Evolutionary conservation across 805 yeast species (phyloP), one percentile per base, ranked within the genome.

Genomic region (Cyberlindnera japonica): DNA sequence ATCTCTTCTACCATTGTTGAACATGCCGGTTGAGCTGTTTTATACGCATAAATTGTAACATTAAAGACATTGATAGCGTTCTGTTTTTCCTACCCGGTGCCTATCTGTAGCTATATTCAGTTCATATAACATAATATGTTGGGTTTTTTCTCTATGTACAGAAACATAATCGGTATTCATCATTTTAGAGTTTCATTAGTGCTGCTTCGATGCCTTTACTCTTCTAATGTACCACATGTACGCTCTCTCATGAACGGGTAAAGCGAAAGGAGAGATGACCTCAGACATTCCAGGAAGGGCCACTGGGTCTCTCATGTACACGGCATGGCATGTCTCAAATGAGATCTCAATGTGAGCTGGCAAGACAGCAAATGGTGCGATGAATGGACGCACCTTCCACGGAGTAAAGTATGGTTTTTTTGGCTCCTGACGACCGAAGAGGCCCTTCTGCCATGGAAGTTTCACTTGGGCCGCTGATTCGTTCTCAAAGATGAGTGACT

Each of bases 271-370:
- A 41, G 96, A 72, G 48, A 93, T 85, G 44, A 93, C 95, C 69
- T 93, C 99, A 23, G 96, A 84, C 59, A 86, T 90, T 42, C 96
- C 97, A 6, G 97, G 96, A 62, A 97, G 79, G 12, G 97, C 95
- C 36, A 93, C 89, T 13, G 99, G 99, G 62, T 93, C 95, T 65
- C 97, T 83, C 62, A 93, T 67, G 64, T 91, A 93, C n/a, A 93
- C 84, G 5, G 96, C 97, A 62, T 90, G 96, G 61, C 98, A 91
- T 5, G 97, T 88, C 47, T 77, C 75, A 63, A 86, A 91, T 17
- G 95, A 85, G 33, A 93, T 69, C 67, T 93, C 98, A 40, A 93
- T 69, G 64, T 93, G 98, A 48, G 85, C 81, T 21, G 99, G 99
- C 55, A 87, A 73, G 44, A 93, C 76, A 11, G 97, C 93, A 64